Conservation (phyloP, 2,329 filamentous ascomycete genomes). For the Lizonia empirigonia region DNA sequence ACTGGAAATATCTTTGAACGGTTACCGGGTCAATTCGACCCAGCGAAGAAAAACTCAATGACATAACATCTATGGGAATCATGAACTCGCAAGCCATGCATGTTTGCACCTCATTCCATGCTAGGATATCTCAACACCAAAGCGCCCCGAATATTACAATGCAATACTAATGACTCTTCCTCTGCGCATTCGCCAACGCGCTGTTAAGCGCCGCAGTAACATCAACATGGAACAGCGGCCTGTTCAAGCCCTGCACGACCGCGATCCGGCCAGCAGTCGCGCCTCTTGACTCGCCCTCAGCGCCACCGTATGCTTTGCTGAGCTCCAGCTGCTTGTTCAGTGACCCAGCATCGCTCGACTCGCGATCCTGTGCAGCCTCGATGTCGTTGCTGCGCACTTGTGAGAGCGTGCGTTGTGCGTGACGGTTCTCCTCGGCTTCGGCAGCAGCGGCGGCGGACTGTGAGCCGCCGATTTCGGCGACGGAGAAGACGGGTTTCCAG, state of each 20-base stretch:
- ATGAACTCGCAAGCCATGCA: slow-evolving; percentile 10
- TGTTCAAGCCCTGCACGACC: slow-evolving; percentile 80
- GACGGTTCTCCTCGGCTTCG: slow-evolving; percentile 67
- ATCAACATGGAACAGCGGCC: slow-evolving; percentile 95
- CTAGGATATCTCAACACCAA: slow-evolving; percentile 4
- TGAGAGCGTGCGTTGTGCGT: slow-evolving; percentile 24
- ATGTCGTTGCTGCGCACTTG: slow-evolving; percentile 57
- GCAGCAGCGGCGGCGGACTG: slow-evolving; percentile 74
- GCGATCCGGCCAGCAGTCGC: slow-evolving; percentile 43
- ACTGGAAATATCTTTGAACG: neutral
- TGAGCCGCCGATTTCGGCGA: slow-evolving; percentile 82
- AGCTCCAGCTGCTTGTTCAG: slow-evolving; percentile 42
- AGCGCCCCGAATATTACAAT: slow-evolving; percentile 4
- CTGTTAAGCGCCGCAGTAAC: slow-evolving; percentile 89
- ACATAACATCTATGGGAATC: slow-evolving; percentile 16
- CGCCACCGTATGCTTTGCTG: slow-evolving; percentile 41
- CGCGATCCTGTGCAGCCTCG: slow-evolving; percentile 27
- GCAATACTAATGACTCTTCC: slow-evolving; percentile 39
- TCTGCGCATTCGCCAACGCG: slow-evolving; percentile 75
- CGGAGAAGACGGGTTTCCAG: slow-evolving; percentile 93
- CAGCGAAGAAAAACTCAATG: neutral
- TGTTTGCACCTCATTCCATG: neutral
- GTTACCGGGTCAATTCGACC: slow-evolving; percentile 3
- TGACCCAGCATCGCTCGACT: slow-evolving; percentile 31
- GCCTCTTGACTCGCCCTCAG: slow-evolving; percentile 33